Evolutionary conservation across 805 yeast species (phyloP).

Genomic region (Hemisphaericaspora nanyangensis): DNA sequence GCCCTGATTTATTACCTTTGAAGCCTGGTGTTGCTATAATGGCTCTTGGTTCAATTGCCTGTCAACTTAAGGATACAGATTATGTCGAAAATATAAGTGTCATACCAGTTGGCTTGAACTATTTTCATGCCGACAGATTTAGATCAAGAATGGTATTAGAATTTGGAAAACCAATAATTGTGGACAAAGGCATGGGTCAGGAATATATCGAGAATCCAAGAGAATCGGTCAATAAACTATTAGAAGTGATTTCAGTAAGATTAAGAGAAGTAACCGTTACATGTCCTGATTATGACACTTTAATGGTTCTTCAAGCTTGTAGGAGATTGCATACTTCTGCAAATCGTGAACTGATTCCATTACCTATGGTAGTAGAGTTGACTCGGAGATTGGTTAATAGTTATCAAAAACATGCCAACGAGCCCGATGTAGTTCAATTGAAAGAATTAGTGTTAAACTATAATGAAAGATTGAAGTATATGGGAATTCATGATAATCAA

Average conservation of each 20-base stretch:
- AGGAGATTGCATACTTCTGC: conserved; percentile 36
- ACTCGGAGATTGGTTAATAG: conserved; percentile 36
- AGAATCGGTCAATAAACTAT: conserved; percentile 23
- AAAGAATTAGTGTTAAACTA: conserved; percentile 29
- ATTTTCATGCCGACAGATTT: conserved; percentile 40
- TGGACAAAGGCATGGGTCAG: conserved; percentile 25
- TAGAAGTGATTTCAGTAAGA: conserved; percentile 28
- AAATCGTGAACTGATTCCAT: conserved; percentile 31
- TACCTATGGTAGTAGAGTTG: conserved; percentile 41
- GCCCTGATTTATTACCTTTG: conserved; percentile 39
- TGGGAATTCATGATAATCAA: conserved; percentile 41
- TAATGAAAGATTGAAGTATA: conserved; percentile 24
- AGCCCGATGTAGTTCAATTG: conserved; percentile 30
- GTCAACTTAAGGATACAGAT: conserved; percentile 12
- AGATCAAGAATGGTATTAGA: conserved; percentile 40
- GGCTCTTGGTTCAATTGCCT: conserved; percentile 40
- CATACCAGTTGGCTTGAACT: conserved; percentile 40
- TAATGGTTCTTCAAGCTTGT: conserved; percentile 42
- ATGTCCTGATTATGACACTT: conserved; percentile 39
- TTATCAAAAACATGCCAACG: conserved; percentile 28
- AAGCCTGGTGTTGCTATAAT: conserved; percentile 45
- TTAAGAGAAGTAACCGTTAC: conserved; percentile 39
- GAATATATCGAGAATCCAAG: conserved; percentile 23
- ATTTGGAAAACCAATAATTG: conserved; percentile 39
- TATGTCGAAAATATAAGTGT: conserved; percentile 24